Evolutionary conservation across 768 basidiomycete species (phyloP), one percentile per base, ranked within the genome.

Genomic region (Obba rivulosa): DNA sequence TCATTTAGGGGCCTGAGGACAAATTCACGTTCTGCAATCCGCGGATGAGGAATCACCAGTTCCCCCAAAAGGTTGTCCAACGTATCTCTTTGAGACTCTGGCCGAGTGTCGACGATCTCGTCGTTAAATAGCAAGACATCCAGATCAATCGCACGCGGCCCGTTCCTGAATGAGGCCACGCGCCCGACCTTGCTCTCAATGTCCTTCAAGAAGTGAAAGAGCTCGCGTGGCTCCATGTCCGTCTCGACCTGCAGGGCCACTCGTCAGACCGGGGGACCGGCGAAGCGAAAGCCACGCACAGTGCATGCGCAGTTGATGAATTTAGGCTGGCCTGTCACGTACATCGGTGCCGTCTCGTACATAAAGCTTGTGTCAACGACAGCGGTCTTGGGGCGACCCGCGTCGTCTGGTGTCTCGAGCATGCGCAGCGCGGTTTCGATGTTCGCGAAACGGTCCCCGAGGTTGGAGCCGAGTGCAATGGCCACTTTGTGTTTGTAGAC

Each of bases 261-360:
- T 37, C 13, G 43, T 22, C 34, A 43, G 23, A 39, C 17, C 8
- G 31, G 21, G 28, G 41, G 8, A 36, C 14, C 23, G 46, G 7
- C 5, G 17, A 18, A 17, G 9, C 10, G 8, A 41, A 9, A 35
- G 10, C 43, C 35, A 74, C 88, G 49, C 52, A 95, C 94, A 66
- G 92, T 70, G 52, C 92, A 87, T n/a, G 89, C 90, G 54, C 89
- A 87, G 59, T 97, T 99, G 50, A 87, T 77, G 67, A 97, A 98
- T 31, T 73, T 69, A 11, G 85, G 87, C 63, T 99, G 96, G 49
- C 96, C 85, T 10, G 79, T 79, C 37, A 95, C 86, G 62, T 99
- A 98, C 96, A 99, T 98, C 0, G 96, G 91, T 10, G 84, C 75
- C 17, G 87, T 93, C 66, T 97, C 87, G 62, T 97, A 98, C 70